Evolutionary conservation across 495 filamentous ascomycete species (phyloP), one percentile per base, ranked within the genome.

Genomic region (Penicillium parvum): DNA sequence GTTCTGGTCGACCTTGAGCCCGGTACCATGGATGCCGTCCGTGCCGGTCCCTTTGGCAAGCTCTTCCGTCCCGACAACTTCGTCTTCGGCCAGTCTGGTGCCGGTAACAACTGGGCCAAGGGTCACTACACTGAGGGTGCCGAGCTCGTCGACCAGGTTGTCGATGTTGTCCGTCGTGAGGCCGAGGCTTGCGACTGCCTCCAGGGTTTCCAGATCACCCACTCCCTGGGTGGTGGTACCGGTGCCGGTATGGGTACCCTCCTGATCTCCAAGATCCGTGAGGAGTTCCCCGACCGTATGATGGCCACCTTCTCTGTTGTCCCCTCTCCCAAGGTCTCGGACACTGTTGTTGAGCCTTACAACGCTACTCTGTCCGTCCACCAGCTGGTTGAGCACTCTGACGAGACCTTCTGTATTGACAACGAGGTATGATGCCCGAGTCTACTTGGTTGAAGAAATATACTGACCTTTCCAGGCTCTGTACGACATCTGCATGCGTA

Each of bases 41-140:
- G 92, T 71, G 88, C 92, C 61, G 92, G 94, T 71, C 92, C 92
- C 50, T 99, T 99, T 72, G 92, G 92, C 60, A 86, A 96, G 76
- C 90, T 99, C 63, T 99, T 99, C 88, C 90, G 92, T 58, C 92
- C 92, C 61, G 92, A 99, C 79, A 99, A 99, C 83, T 97, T 99
- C 77, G 88, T 99, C 65, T 97, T 97, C 74, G 92, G 92, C 52
- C 92, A 99, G 76, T 97, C 92, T 53, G 91, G 92, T 79, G 92
- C 92, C 60, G 92, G 92, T 75, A 99, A 99, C 87, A 99, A 97
- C 79, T 99, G 92, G 92, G 92, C 92, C 67, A 99, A 99, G 85
- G 92, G 92, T 68, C 92, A 99, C 74, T 99, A 99, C 82, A 99
- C 92, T 45, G 92, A 99, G 79, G 92, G 92, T 79, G 92, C 92